Conservation (phyloP, 345 rosid species). For the Gossypium anomalum region DNA sequence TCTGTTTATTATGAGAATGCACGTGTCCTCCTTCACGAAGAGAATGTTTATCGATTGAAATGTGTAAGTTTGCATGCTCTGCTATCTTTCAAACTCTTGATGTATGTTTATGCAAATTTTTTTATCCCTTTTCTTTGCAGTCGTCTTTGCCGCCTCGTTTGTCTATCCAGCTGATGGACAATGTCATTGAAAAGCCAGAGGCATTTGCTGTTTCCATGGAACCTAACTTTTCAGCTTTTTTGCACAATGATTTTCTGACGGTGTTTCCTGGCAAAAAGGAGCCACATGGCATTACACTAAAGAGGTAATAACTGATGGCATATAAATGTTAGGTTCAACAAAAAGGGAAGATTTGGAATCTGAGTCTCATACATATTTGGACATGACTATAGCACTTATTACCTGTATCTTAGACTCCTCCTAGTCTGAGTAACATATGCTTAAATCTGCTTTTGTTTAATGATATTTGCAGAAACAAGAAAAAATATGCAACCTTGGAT, state of each 20-base stretch:
- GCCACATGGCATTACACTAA: conserved; percentile 52
- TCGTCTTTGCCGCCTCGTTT: conserved; percentile 48
- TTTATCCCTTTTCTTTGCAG: conserved; percentile 34
- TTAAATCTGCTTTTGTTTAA: conserved; percentile 1
- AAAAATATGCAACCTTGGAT: conserved; percentile 50
- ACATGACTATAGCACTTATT: not conserved
- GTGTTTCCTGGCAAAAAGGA: conserved; percentile 60
- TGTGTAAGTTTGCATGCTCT: conserved; percentile 50
- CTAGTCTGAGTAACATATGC: not conserved
- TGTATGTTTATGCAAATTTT: not conserved
- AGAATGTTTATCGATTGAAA: conserved; percentile 77
- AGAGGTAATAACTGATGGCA: conserved; percentile 50
- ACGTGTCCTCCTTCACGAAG: conserved; percentile 81
- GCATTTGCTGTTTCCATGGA: conserved; percentile 82
- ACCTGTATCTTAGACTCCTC: not conserved
- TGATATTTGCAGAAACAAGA: conserved; percentile 68
- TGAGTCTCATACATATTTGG: not conserved
- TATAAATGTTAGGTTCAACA: not conserved
- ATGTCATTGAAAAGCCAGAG: conserved; percentile 68
- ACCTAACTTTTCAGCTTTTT: conserved; percentile 69
- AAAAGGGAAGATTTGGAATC: not conserved
- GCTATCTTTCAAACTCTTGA: not conserved
- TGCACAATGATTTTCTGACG: conserved; percentile 71
- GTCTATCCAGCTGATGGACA: conserved; percentile 88
- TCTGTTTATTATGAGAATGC: conserved; percentile 78